Evolutionary conservation across 23 red algal genomes (phyloP).

Genomic region (Agarophyton chilense): DNA sequence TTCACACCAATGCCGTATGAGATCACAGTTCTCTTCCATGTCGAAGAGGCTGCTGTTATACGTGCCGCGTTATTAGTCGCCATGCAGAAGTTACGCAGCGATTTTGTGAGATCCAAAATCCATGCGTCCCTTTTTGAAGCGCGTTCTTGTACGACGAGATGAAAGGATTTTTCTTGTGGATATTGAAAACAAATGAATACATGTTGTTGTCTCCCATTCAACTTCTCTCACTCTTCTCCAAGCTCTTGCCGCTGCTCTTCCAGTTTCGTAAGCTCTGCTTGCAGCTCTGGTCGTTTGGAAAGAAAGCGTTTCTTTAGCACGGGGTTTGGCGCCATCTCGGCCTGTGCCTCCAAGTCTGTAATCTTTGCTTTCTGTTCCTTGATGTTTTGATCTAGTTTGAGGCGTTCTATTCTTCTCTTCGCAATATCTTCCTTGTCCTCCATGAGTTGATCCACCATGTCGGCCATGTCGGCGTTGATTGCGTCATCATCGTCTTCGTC

Average conservation of each 20-base stretch:
- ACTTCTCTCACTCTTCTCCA: constrained; percentile 47
- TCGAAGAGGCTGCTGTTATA: too few species aligned
- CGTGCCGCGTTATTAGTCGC: too few species aligned
- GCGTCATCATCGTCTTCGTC: constrained; percentile 67
- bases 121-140: too few species aligned
- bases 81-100: too few species aligned
- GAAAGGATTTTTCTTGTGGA: too few species aligned
- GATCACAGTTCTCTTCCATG: not conserved
- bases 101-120: too few species aligned
- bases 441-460: constrained; percentile 37
- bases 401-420: constrained; percentile 57
- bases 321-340: constrained; percentile 52
- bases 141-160: too few species aligned
- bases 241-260: constrained; percentile 53
- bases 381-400: constrained; percentile 62
- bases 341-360: constrained; percentile 54
- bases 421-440: constrained; percentile 63
- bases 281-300: constrained; percentile 35
- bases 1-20: too few species aligned
- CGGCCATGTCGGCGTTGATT: constrained; percentile 25
- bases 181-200: not conserved
- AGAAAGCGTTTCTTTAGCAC: constrained; percentile 51
- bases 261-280: constrained; percentile 47
- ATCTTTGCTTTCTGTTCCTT: constrained; percentile 63
- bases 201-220: not conserved